Evolutionary conservation across 1,139 yeast genomes (phyloP), one percentile per base, ranked within the genome.

Genomic region (Yamadazyma songkhlaensis): DNA sequence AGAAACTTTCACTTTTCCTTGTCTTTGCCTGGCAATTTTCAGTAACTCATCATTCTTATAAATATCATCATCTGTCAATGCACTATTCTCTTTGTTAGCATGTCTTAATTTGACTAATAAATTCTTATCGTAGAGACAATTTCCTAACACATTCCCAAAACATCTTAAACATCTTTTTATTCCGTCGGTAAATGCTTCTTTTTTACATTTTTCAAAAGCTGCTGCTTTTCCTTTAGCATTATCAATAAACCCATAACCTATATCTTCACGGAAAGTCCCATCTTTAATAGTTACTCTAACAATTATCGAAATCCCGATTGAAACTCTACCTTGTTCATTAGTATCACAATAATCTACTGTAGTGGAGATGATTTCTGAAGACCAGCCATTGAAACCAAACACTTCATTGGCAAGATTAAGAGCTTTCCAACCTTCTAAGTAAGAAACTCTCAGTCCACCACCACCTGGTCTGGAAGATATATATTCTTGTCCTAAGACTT

Each of bases 401-500:
- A 84, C 79, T 50, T 81, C 84, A 51, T 85, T 85, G 11, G 95
- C 94, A 33, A 85, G 59, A 53, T 83, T 82, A 31, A 85, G 72
- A 3, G 85, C 90, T 52, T 77, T 81, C 89, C 90, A 84, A 1
- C 94, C 95, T 59, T 84, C 92, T 23, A 84, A 72, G 50, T 84
- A 84, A 2, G 84, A 79, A 4, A 84, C 87, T 36, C 74, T 67
- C 31, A 70, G 70, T 6, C 84, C 81, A 2, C 88, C 88, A 21
- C 83, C 88, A 1, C 90, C 94, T 2, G 90, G 82, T 29, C 97
- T 72, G 35, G 79, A 77, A 29, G 95, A 81, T 24, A 92, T 81
- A 53, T 79, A 90, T 58, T 90, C 97, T 0, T 97, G 97, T 0
- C 98, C 98, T 25, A 89, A 66, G 22, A 80, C 79, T 48, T 75